Conservation (phyloP, 139 green algal species). For the Edaphochlamys debaryana region DNA sequence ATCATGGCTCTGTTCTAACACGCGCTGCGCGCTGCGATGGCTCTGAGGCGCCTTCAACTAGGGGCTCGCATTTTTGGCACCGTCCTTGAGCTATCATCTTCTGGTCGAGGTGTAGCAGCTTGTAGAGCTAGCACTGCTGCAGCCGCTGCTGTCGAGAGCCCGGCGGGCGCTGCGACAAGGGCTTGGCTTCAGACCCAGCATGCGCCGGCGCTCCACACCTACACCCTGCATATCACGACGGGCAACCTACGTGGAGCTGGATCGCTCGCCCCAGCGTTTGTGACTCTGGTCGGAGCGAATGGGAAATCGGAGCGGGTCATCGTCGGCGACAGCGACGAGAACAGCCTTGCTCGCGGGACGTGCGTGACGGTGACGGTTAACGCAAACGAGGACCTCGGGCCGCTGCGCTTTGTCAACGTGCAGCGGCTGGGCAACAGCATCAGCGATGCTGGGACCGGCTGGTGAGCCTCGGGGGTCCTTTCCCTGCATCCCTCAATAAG, state of each 20-base stretch:
- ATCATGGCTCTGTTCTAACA: too few species aligned
- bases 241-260: slow-evolving; percentile 87
- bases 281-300: slow-evolving; percentile 69
- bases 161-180: not conserved
- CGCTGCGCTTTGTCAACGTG: slow-evolving; percentile 66
- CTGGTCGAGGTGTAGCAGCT: not conserved
- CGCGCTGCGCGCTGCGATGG: too few species aligned
- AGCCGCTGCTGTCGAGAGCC: not conserved
- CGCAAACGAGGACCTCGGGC: slow-evolving; percentile 55
- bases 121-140: not conserved
- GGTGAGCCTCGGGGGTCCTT: slow-evolving; percentile 71
- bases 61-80: slow-evolving; percentile 19
- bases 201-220: slow-evolving; percentile 1
- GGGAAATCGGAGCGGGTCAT: slow-evolving; percentile 52
- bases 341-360: slow-evolving; percentile 67
- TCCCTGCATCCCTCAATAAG: too few species aligned
- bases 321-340: slow-evolving; percentile 62
- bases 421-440: slow-evolving; percentile 45
- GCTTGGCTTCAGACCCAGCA: slow-evolving; percentile 30
- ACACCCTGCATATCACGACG: slow-evolving; percentile 66
- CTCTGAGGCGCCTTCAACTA: slow-evolving; percentile 18
- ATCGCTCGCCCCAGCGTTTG: slow-evolving; percentile 51
- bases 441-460: slow-evolving; percentile 65
- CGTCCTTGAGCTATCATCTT: not conserved
- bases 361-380: slow-evolving; percentile 62